Conservation (phyloP, 2,329 filamentous ascomycete genomes). For the Rosellinia necatrix region DNA sequence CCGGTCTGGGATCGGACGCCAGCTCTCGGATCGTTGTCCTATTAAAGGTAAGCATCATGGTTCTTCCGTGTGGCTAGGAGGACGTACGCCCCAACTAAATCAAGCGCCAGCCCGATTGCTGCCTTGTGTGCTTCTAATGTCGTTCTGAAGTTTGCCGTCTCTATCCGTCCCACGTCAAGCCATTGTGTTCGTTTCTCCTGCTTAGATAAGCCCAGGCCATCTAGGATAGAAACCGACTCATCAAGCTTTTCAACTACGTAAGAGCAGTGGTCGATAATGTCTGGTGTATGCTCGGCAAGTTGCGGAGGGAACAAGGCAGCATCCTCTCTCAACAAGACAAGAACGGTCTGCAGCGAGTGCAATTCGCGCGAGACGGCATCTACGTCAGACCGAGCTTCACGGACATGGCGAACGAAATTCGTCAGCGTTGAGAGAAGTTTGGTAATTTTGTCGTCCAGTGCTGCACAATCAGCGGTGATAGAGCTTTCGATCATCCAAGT, state of each 20-base stretch:
- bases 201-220: slow-evolving; percentile 38
- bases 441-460: slow-evolving; percentile 43
- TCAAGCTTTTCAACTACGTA: slow-evolving; percentile 45
- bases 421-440: slow-evolving; percentile 41
- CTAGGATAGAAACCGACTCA: slow-evolving; percentile 40
- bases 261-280: slow-evolving; percentile 44
- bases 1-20: slow-evolving; percentile 27
- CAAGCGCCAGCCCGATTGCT: slow-evolving; percentile 47
- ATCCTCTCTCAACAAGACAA: slow-evolving; percentile 47
- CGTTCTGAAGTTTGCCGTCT: slow-evolving; percentile 41
- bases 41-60: slow-evolving; percentile 25
- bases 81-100: slow-evolving; percentile 47
- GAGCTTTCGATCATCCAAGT: slow-evolving; percentile 41
- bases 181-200: slow-evolving; percentile 46
- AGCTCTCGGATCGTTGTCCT: slow-evolving; percentile 38
- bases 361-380: slow-evolving; percentile 48
- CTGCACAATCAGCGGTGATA: slow-evolving; percentile 46
- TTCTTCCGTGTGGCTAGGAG: not conserved
- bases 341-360: slow-evolving; percentile 46
- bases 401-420: slow-evolving; percentile 47
- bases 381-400: slow-evolving; percentile 47
- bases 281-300: slow-evolving; percentile 44
- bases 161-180: slow-evolving; percentile 41
- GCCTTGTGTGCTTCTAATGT: slow-evolving; percentile 46
- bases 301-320: slow-evolving; percentile 43